Percentiles rank a stretch among this genome's conserved stretches.
Evolutionary conservation across 345 rosid species (phyloP).

Genomic region (Salix dunnii): DNA sequence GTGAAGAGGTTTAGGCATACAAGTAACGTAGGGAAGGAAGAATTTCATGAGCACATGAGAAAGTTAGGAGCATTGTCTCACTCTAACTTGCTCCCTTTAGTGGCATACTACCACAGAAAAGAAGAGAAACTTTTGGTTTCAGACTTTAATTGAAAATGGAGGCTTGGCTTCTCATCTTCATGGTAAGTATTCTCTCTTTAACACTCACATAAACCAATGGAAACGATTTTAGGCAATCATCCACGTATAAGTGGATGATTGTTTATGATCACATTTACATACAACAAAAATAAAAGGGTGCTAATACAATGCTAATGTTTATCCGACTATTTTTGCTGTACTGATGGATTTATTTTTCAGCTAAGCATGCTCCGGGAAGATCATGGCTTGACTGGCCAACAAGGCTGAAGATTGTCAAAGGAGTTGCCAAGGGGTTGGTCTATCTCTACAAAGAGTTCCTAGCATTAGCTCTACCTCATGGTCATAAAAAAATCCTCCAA

Average conservation of each 20-base stretch:
- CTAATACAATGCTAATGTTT: background rate
- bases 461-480: slow-evolving; percentile 52
- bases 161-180: slow-evolving; percentile 85
- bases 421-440: slow-evolving; percentile 66
- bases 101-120: slow-evolving; percentile 64
- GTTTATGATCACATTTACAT: too few species aligned
- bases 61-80: slow-evolving; percentile 66
- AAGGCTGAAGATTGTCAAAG: slow-evolving; percentile 69
- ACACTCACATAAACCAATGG: background rate
- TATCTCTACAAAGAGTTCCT: slow-evolving; percentile 63
- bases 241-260: background rate
- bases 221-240: background rate
- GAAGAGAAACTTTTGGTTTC: slow-evolving; percentile 83
- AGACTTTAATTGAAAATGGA: slow-evolving; percentile 55
- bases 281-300: background rate
- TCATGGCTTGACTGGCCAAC: slow-evolving; percentile 68
- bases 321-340: background rate
- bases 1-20: slow-evolving; percentile 78
- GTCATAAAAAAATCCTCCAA: slow-evolving; percentile 84
- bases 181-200: slow-evolving; percentile 24
- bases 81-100: slow-evolving; percentile 63
- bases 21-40: slow-evolving; percentile 51
- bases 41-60: slow-evolving; percentile 65
- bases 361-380: slow-evolving; percentile 40
- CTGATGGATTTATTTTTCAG: slow-evolving; percentile 26